Percentiles rank a stretch among this genome's conserved stretches.
Conservation (phyloP, 805 yeast genomes). For the Naumovozyma baii region DNA sequence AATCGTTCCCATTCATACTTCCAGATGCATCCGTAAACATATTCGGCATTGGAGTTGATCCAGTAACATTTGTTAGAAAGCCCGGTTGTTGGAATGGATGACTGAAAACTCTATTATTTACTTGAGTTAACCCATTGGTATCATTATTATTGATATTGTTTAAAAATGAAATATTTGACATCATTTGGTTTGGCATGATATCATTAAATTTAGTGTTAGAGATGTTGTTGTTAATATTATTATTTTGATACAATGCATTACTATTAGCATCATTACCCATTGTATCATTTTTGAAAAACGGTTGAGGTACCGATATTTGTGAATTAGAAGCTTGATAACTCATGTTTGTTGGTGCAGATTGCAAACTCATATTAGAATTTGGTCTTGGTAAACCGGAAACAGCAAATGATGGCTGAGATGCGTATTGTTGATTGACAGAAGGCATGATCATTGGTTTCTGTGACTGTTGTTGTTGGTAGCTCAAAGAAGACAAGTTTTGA, state of each 20-base stretch:
- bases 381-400: conserved; percentile 5
- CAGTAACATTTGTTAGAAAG: background rate
- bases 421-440: background rate
- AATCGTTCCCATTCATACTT: background rate
- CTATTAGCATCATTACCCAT: conserved; percentile 10
- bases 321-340: background rate
- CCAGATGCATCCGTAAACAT: background rate
- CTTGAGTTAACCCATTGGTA: background rate
- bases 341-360: background rate
- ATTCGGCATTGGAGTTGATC: background rate
- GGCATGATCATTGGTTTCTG: background rate
- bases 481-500: conserved; percentile 9
- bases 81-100: conserved; percentile 15
- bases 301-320: background rate
- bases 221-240: background rate
- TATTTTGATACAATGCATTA: conserved; percentile 11
- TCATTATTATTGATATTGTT: conserved; percentile 6
- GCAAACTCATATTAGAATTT: conserved; percentile 9
- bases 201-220: conserved; percentile 1
- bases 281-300: background rate
- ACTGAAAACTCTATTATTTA: conserved; percentile 10
- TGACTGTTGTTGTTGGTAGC: conserved; percentile 7
- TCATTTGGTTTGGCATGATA: conserved; percentile 5
- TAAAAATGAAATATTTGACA: conserved; percentile 11
- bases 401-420: background rate